A percentile compares a stretch with the other conserved stretches of the same genome.
phyloP scores from a whole-genome alignment of 2,329 filamentous ascomycete species.

The Cladosporium sp. region DNA sequence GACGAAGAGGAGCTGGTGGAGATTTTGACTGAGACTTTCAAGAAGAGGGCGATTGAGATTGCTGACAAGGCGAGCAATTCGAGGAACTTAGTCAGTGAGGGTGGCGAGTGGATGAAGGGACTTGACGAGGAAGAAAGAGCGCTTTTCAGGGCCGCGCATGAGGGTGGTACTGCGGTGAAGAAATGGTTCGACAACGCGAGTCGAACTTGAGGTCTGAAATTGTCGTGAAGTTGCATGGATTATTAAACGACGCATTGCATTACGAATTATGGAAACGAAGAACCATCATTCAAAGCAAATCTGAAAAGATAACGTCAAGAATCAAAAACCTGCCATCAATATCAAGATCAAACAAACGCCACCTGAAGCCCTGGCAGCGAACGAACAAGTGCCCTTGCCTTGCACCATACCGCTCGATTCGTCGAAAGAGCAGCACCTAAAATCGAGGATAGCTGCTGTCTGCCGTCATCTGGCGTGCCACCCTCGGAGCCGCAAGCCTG shows the following conservation, averaged over 20 bases:
- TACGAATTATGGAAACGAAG: background rate
- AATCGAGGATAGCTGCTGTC: background rate
- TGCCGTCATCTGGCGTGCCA: background rate
- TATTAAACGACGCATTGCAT: background rate
- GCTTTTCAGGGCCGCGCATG: conserved; percentile 46
- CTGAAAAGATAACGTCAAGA: too few relatives aligned
- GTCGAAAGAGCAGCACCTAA: too few relatives aligned
- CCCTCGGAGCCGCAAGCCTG: background rate
- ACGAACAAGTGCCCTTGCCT: too few relatives aligned
- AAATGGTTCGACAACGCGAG: conserved; percentile 36
- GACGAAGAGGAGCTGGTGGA: conserved; percentile 79
- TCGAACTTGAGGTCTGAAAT: conserved; percentile 8
- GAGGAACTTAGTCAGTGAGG: conserved; percentile 35
- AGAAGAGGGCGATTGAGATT: conserved; percentile 73
- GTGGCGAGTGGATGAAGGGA: conserved; percentile 78
- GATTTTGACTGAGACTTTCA: conserved; percentile 64
- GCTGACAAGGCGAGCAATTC: conserved; percentile 74
- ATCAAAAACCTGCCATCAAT: background rate
- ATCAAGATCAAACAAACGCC: background rate
- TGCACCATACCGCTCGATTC: too few relatives aligned
- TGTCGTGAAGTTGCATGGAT: background rate
- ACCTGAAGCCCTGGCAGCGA: background rate
- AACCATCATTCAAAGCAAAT: background rate
- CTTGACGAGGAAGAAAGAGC: conserved; percentile 85
- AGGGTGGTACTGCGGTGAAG: conserved; percentile 43